Base-by-base conservation (phyloP, 1,139 yeast genomes). In the Kurtzmaniella natalensis region DNA sequence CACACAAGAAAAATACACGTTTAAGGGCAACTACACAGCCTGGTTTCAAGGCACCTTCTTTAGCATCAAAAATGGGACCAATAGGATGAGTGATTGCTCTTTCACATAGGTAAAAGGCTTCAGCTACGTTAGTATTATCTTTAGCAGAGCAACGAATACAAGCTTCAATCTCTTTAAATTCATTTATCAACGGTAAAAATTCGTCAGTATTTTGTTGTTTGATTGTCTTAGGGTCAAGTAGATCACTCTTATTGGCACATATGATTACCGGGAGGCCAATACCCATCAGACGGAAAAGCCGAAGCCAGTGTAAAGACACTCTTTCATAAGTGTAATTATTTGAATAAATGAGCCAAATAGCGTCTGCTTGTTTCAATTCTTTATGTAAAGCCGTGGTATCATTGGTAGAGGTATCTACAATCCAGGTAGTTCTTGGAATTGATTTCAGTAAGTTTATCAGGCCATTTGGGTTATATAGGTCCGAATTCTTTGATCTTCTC, bases 311-410 rank as follows among this genome's bases (percentile, higher is more conserved):
- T 23, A 89, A 64, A 2, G 95, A 80, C 8, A 92, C 77, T 35
- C 97, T 70, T 53, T 92, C 97, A 51, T 89, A 92, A 0, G 96
- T 87, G 50, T 88, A 94, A 52, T 88, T 95, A 49, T 89, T 97
- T 1, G 94, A 76, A 53, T 88, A 92, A 0, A 92, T 89, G 18
- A 92, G 68, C 92, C 96, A 85, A 7, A 92, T 84, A 9, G 88
- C 96, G 56, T 86, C 92, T 0, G 97, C 94, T 32, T 77, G 70
- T 36, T 94, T 74, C 43, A 92, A 72, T 55, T 88, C 96, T 31
- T 72, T 70, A 40, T 84, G 87, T 7, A 92, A 61, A 1, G 61
- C 54, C 0, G 62, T 61, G 26, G 76, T 60, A 49, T 86, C 94
- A 2, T 81, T 71, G 1, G 92, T 69, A 1, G 80, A 64, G 0